Evolutionary conservation across 345 rosid species (phyloP).

Genomic region (Populus davidiana): DNA sequence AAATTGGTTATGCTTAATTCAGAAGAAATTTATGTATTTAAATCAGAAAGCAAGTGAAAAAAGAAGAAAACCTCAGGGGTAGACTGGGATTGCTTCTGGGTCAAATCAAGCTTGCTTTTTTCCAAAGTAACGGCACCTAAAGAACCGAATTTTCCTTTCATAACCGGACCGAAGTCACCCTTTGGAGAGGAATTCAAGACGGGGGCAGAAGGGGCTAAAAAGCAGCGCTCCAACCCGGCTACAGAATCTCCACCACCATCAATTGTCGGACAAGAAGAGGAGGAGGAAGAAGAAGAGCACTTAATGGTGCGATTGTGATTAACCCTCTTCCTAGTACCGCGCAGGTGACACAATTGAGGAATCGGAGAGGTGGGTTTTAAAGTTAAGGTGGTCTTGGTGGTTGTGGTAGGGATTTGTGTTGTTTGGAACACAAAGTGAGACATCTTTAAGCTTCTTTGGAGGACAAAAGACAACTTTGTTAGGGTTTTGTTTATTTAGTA

Average conservation of each 20-base stretch:
- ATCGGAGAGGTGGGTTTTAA: slow-evolving; percentile 10
- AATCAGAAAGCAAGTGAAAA: background rate
- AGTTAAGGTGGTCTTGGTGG: background rate
- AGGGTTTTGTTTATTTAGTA: background rate
- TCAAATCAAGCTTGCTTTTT: slow-evolving; percentile 73
- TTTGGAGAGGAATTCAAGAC: slow-evolving; percentile 24
- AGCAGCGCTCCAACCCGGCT: slow-evolving; percentile 62
- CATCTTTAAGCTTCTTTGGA: slow-evolving; percentile 3
- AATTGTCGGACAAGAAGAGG: slow-evolving; percentile 22
- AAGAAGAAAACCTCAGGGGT: slow-evolving; percentile 64
- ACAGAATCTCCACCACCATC: slow-evolving; percentile 44
- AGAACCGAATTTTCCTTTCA: slow-evolving; percentile 71
- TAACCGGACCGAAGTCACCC: slow-evolving; percentile 51
- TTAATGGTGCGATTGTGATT: slow-evolving; percentile 17
- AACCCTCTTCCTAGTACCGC: background rate
- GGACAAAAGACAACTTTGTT: background rate
- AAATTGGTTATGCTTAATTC: background rate
- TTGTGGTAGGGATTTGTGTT: slow-evolving; percentile 13
- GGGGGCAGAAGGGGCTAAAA: slow-evolving; percentile 29
- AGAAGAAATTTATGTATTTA: background rate
- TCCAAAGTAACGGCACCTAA: slow-evolving; percentile 81
- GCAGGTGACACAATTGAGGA: slow-evolving; percentile 10
- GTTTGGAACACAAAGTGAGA: slow-evolving; percentile 23
- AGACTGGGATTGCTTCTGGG: slow-evolving; percentile 54
- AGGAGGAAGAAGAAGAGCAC: slow-evolving; percentile 30